Conservation (phyloP, 805 yeast genomes). For the Maudiozyma turicensis region DNA sequence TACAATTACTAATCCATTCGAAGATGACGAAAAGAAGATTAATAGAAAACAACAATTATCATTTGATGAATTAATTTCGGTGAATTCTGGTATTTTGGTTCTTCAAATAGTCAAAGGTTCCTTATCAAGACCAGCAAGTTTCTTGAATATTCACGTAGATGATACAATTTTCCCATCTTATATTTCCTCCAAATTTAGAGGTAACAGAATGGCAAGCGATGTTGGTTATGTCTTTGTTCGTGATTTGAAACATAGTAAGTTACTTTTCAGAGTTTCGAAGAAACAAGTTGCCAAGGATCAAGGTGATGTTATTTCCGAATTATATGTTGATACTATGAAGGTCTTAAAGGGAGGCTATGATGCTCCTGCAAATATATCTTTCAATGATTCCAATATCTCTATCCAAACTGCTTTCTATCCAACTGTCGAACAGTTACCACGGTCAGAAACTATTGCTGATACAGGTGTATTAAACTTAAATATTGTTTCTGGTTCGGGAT, state of each 20-base stretch:
- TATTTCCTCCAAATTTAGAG: slow-evolving; percentile 39
- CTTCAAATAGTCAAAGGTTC: slow-evolving; percentile 44
- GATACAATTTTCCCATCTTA: slow-evolving; percentile 53
- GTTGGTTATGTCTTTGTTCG: slow-evolving; percentile 55
- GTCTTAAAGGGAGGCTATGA: slow-evolving; percentile 42
- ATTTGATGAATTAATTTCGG: slow-evolving; percentile 41
- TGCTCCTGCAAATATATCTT: slow-evolving; percentile 36
- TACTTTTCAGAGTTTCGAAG: slow-evolving; percentile 49
- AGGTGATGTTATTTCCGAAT: slow-evolving; percentile 44
- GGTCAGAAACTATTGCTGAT: slow-evolving; percentile 54
- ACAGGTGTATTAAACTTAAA: slow-evolving; percentile 55
- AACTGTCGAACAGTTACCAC: slow-evolving; percentile 41
- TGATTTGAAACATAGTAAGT: slow-evolving; percentile 53
- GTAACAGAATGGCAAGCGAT: slow-evolving; percentile 38
- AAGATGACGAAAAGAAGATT: slow-evolving; percentile 23
- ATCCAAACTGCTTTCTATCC: slow-evolving; percentile 56
- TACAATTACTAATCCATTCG: slow-evolving; percentile 36
- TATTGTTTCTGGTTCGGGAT: slow-evolving; percentile 43
- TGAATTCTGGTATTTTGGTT: slow-evolving; percentile 52
- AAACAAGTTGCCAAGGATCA: slow-evolving; percentile 37
- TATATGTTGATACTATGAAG: slow-evolving; percentile 40
- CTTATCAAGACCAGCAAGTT: slow-evolving; percentile 39
- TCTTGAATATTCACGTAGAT: slow-evolving; percentile 54
- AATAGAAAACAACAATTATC: slow-evolving; percentile 36
- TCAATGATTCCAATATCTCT: slow-evolving; percentile 35